A percentile compares a stretch with the other conserved stretches of the same genome.
Conservation (phyloP, 2,329 filamentous ascomycete species). For the Xylariaceae sp. region DNA sequence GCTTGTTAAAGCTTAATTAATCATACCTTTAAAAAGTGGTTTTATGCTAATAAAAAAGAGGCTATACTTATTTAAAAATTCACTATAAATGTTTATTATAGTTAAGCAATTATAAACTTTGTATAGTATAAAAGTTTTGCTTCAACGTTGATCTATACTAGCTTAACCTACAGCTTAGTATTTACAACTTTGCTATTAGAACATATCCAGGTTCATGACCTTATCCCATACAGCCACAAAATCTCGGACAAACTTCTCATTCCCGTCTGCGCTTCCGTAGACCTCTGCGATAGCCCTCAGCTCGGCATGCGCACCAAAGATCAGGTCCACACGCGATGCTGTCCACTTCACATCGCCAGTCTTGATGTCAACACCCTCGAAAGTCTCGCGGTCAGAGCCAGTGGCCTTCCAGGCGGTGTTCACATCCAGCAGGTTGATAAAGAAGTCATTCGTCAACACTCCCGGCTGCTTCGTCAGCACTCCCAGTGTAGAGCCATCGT, state of each 20-base stretch:
- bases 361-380: slow-evolving; percentile 60
- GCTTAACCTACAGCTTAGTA: no score
- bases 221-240: slow-evolving; percentile 68
- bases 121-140: no score
- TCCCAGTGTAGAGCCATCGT: slow-evolving; percentile 60
- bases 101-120: no score
- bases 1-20: no score
- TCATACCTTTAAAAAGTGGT: no score
- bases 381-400: slow-evolving; percentile 48
- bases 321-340: slow-evolving; percentile 61
- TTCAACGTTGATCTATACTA: no score
- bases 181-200: no score
- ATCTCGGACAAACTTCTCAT: slow-evolving; percentile 63
- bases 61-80: no score
- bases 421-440: slow-evolving; percentile 70
- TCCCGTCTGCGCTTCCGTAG: slow-evolving; percentile 55
- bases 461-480: slow-evolving; percentile 65
- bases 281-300: slow-evolving; percentile 65
- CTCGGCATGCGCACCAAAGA: slow-evolving; percentile 71
- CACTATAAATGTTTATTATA: no score
- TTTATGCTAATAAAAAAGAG: no score
- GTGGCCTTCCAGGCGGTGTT: slow-evolving; percentile 58
- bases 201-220: slow-evolving; percentile 69
- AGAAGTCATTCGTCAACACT: slow-evolving; percentile 73
- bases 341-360: slow-evolving; percentile 62